Conservation (phyloP, 2,329 filamentous ascomycete species). For the Fusarium cyanostomum region DNA sequence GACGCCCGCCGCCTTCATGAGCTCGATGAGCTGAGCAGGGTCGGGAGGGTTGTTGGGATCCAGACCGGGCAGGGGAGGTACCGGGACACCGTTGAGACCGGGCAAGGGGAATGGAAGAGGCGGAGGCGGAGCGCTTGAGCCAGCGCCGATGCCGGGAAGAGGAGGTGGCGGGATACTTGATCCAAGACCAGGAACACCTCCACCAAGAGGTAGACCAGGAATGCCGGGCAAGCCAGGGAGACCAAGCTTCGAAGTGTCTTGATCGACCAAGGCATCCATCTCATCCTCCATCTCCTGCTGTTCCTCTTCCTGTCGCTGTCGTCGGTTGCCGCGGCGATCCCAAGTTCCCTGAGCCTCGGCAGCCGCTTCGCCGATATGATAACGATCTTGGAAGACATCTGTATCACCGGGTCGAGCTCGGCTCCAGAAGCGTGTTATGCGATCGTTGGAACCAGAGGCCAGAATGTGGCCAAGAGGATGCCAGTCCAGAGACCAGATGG, state of each 20-base stretch:
- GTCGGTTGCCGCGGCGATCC: slow-evolving; percentile 80
- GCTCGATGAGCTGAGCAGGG: slow-evolving; percentile 67
- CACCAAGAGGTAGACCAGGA: slow-evolving; percentile 65
- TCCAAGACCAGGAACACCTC: slow-evolving; percentile 54
- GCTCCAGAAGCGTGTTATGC: slow-evolving; percentile 97
- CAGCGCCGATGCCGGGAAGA: slow-evolving; percentile 61
- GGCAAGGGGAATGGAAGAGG: slow-evolving; percentile 66
- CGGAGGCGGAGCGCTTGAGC: slow-evolving; percentile 53
- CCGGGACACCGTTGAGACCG: slow-evolving; percentile 57
- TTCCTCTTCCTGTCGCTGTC: slow-evolving; percentile 88
- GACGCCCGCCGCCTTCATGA: slow-evolving; percentile 73
- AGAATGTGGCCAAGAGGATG: slow-evolving; percentile 96
- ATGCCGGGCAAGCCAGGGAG: slow-evolving; percentile 60
- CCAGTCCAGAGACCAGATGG: slow-evolving; percentile 98
- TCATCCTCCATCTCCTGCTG: slow-evolving; percentile 95
- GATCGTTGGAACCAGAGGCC: slow-evolving; percentile 94
- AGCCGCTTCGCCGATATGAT: slow-evolving; percentile 93
- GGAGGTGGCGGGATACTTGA: slow-evolving; percentile 55
- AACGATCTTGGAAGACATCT: slow-evolving; percentile 87
- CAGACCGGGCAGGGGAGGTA: slow-evolving; percentile 63
- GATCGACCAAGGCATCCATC: slow-evolving; percentile 89
- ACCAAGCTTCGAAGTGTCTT: slow-evolving; percentile 69
- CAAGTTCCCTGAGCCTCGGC: slow-evolving; percentile 96
- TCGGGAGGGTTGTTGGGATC: slow-evolving; percentile 70
- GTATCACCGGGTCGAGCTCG: slow-evolving; percentile 86